Evolutionary conservation across 805 yeast species (phyloP), one percentile per base, ranked within the genome.

Genomic region (Maudiozyma turicensis): DNA sequence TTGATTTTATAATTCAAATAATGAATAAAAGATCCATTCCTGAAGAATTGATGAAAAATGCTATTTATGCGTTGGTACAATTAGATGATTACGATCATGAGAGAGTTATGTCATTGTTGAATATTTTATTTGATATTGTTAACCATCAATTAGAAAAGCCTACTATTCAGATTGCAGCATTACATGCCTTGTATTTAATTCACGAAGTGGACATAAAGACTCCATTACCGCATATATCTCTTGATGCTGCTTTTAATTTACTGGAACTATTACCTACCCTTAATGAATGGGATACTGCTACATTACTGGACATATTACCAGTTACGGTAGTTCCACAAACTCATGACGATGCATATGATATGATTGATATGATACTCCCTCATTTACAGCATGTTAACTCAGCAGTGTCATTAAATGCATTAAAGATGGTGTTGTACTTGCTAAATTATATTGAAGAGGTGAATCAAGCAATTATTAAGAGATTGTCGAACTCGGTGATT

Each of bases 371-470:
- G 11, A 71, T 79, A 3, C 63, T 84, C 6, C 89, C 96, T 0
- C 78, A 82, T 40, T 67, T 91, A 28, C 95, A 81, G 58, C 95
- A 86, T 61, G 82, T 81, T 14, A 89, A 86, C 64, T 72, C 95
- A 0, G 76, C 93, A 0, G 93, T 90, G 9, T 91, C 85, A 0
- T 64, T 89, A 50, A 89, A 86, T 56, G 74, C 95, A 0, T 70
- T 86, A 48, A 81, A 88, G 52, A 78, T 82, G 9, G 77, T 89
- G 13, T 67, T 86, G 7, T 90, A 87, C 66, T 67, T 82, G 43
- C 69, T 84, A 42, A 86, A 90, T 63, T 91, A 86, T 63, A 80
- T 84, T 13, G 73, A 73, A 29, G 71, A 71, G 45, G 72, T 82
- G 0, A 79, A 75, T 32, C 73, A 75, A 34, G 72, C 73, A n/a